Evolutionary conservation across 371 early-diverging fungal genomes (phyloP), one percentile per base, ranked within the genome.

Genomic region (Mortierella sp.): DNA sequence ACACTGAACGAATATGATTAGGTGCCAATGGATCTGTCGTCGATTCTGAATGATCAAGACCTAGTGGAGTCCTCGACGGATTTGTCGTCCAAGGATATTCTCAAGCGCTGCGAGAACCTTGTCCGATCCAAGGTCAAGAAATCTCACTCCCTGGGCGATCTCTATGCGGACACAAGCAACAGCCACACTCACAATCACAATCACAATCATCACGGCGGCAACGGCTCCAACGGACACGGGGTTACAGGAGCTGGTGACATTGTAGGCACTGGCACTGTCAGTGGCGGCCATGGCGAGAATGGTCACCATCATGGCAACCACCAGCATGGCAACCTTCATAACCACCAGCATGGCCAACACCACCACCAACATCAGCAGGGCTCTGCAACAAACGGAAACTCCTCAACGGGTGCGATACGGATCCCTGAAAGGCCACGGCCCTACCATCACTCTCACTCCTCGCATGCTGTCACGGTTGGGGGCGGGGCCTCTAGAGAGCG

Each of bases 1-100:
- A 0, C 16, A 53, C 75, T 88, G 50, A 90, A 89, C 70, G 85
- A 88, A 73, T 82, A 89, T 0, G 82, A 87, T 46, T 80, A 91
- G 92, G 91, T 94, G 0, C 95, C 96, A 26, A 92, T 92, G 44
- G 94, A 95, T 64, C 87, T 95, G 75, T 89, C 92, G 0, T 90
- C 91, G 6, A 84, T 95, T 48, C 76, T 94, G 31, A 88, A 90
- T 40, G 92, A 91, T 61, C 86, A 92, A n/a, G 90, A 91, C 2
- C 86, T 92, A 71, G 89, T 90, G n/a, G 91, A 91, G 71, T 90
- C 89, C 34, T 90, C 90, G 19, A 91, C 88, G 82, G 92, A 90
- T 54, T 71, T 93, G 28, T 92, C 91, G 5, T 90, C 93, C 9
- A 90, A 93, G 77, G 93, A 93, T 61, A 91, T 95, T 46, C 78